Evolutionary conservation across 345 rosid genomes (phyloP).

Genomic region (Psidium friedrichsthalianum): DNA sequence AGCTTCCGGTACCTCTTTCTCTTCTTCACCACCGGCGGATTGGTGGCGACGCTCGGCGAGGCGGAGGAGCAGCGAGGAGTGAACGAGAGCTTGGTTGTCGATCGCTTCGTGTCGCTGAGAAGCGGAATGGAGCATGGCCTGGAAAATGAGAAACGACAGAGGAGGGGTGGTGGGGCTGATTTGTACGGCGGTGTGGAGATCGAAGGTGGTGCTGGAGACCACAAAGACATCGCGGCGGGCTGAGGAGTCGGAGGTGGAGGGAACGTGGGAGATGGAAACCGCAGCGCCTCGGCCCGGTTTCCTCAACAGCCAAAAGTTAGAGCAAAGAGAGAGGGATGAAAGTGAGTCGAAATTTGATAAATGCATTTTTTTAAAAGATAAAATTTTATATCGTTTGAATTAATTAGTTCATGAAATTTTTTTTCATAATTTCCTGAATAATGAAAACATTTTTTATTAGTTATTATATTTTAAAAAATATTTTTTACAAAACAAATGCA

Average conservation of each 20-base stretch:
- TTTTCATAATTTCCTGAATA: not conserved
- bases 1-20: slow-evolving; percentile 61
- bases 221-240: not conserved
- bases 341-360: not conserved
- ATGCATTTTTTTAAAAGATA: too few species aligned
- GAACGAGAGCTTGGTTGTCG: not conserved
- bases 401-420: not conserved
- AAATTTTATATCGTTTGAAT: not conserved
- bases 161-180: not conserved
- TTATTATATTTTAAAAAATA: not conserved
- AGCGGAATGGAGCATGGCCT: not conserved
- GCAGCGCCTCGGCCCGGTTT: not conserved
- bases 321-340: not conserved
- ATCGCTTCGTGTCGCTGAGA: not conserved
- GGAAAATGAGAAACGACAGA: slow-evolving; percentile 11
- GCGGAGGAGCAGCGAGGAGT: not conserved
- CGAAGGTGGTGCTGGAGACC: not conserved
- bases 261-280: not conserved
- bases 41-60: not conserved
- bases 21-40: slow-evolving; percentile 29
- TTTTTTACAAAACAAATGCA: not conserved
- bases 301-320: not conserved
- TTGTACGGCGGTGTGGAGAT: not conserved
- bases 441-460: not conserved
- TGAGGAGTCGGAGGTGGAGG: not conserved